Percentiles rank a stretch among this genome's conserved stretches.
Conservation (phyloP, 331 rosid genomes). For the Saraca asoca region DNA sequence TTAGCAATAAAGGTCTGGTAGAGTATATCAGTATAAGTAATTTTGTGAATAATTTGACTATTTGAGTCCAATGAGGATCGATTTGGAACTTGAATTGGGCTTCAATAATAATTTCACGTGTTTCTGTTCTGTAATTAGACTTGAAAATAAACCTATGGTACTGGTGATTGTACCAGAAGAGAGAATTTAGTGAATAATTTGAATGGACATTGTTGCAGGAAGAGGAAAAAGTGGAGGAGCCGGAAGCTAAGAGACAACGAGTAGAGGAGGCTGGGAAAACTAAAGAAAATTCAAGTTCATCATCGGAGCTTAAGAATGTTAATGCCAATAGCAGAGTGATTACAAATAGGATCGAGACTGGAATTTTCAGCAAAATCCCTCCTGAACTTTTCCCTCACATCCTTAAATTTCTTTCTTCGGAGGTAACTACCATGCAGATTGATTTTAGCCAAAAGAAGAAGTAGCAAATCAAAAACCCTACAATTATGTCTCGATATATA, state of each 20-base stretch:
- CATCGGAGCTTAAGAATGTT: constrained; percentile 37
- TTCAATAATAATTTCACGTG: too few relatives aligned
- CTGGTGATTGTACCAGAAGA: background rate
- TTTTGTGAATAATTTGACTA: too few relatives aligned
- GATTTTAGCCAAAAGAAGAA: background rate
- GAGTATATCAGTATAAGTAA: too few relatives aligned
- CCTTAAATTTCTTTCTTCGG: constrained; percentile 84
- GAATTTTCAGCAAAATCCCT: constrained; percentile 66
- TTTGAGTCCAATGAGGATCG: too few relatives aligned
- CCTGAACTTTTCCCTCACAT: constrained; percentile 74
- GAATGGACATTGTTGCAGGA: constrained; percentile 47
- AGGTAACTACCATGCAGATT: constrained; percentile 38
- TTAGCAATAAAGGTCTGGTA: too few relatives aligned
- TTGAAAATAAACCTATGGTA: too few relatives aligned
- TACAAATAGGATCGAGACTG: constrained; percentile 48
- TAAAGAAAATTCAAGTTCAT: constrained; percentile 35
- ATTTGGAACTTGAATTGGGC: too few relatives aligned
- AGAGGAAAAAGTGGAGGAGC: constrained; percentile 49
- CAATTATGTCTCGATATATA: constrained; percentile 5
- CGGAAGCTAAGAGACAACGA: constrained; percentile 56
- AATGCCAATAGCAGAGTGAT: constrained; percentile 8
- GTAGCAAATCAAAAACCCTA: background rate
- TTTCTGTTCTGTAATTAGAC: too few relatives aligned
- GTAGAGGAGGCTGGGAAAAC: constrained; percentile 40
- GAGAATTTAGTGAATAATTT: constrained; percentile 9